Evolutionary conservation across 108 stramenopile genomes (phyloP), one percentile per base, ranked within the genome.

Genomic region (Nitzschia sp.): DNA sequence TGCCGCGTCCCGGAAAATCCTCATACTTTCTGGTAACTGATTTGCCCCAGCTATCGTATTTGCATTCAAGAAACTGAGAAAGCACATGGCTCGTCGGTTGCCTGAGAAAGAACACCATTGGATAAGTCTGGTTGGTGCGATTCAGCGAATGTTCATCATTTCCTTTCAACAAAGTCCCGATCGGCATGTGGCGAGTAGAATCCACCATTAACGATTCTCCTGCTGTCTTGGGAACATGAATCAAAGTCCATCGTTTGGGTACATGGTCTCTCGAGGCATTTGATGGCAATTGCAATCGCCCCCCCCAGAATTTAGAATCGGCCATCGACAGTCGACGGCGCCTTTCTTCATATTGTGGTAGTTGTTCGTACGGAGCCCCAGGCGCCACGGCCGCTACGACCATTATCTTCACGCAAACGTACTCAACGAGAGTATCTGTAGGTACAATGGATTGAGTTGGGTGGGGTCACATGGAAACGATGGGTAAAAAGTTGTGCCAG

Each of bases 31-130:
- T 48, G 33, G 49, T 26, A 3, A 9, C 0, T 2, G 27, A 21
- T 51, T 17, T 42, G 17, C 45, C 45, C 13, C 25, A 66, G 1
- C 29, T 42, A 49, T 66, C 64, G 64, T 66, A 66, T 21, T 66
- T 66, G 64, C 64, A 66, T 9, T 66, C 64, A 4, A 66, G 48
- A 51, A 51, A 66, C 19, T 66, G 64, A 5, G 64, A 66, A 6
- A 51, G 26, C 4, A 66, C 48, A 31, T 66, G 64, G 3, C 26
- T 51, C 45, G 34, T 51, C 15, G 64, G 64, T 9, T 66, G n/a
- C 3, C 64, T 2, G 19, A 66, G 30, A 51, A 66, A 66, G 8
- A 29, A 17, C 1, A 66, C 64, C 9, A 42, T 42, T 46, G 46
- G 29, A 30, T 51, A 51, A 23, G 21, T 29, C 0, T 66, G 11